Base-by-base conservation (phyloP, 2,329 filamentous ascomycete species). In the Alternaria gaisen region DNA sequence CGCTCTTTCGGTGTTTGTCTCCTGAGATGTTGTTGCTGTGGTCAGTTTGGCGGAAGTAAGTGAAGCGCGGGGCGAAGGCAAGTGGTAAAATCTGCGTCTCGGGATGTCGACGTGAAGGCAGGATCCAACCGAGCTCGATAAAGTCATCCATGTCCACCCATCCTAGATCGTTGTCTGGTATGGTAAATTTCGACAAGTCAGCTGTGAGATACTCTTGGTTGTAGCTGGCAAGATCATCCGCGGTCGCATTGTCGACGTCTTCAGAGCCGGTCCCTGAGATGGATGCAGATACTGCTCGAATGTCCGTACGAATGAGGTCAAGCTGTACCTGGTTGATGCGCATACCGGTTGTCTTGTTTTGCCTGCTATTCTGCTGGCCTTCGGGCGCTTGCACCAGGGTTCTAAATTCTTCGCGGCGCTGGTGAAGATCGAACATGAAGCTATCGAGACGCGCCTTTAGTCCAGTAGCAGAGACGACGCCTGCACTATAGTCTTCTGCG, bases 131-230 rank as follows among this genome's bases (percentile, higher is more conserved):
- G 22, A 99, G 83, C 77, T 99, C 95, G 30, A 99, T 94, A 79
- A 99, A 99, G 76, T 99, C 95, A 75, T 99, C 95, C 93, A 99
- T 98, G 73, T 99, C 95, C 64, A 99, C 94, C 95, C 95, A 99
- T 56, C 90, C 93, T 68, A 93, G 89, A 73, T 99, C 95, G 56
- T 96, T 92, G 76, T 99, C 95, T 0, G 95, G 94, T 51, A 99
- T 99, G 0, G 90, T 94, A 75, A 99, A 99, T 54, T 91, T 90
- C 0, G 94, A 97, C 51, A 97, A 83, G 75, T 90, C 87, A 24
- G 83, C 80, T 3, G 83, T 77, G 3, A 81, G 75, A 41, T 83
- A 80, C 28, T 86, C 82, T 54, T 77, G 73, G 58, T 88, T 85
- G 62, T 85, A 86, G 5, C 83, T 81, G 1, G 85, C 85, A 28